Percentiles rank a stretch among this genome's conserved stretches.
Conservation (phyloP, 2,329 filamentous ascomycete species). For the Calonectria crousiana region DNA sequence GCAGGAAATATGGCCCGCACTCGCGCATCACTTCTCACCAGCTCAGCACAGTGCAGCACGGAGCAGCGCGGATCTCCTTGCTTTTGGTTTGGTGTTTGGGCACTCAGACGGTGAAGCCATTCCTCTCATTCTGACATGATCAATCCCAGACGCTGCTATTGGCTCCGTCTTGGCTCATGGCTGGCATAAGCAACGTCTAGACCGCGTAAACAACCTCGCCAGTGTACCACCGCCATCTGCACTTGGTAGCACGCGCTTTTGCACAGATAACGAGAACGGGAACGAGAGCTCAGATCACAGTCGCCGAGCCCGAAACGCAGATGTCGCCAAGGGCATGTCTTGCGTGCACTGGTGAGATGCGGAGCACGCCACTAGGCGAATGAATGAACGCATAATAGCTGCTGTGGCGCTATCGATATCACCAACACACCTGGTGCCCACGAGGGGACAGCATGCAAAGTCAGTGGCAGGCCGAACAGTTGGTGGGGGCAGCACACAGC, state of each 20-base stretch:
- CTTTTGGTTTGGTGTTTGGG: background rate
- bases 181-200: background rate
- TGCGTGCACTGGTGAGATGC: background rate
- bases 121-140: background rate
- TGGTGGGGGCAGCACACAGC: background rate
- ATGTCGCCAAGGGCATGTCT: background rate
- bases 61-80: background rate
- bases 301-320: background rate
- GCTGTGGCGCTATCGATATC: background rate
- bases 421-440: background rate
- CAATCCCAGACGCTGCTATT: constrained; percentile 2
- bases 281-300: background rate
- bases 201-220: background rate
- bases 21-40: background rate
- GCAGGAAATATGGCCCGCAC: background rate
- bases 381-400: background rate
- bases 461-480: background rate
- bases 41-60: background rate
- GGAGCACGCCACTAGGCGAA: background rate
- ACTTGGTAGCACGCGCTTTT: background rate
- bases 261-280: background rate
- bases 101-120: background rate
- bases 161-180: background rate
- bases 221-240: background rate
- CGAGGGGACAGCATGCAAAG: background rate